Percentiles rank a stretch among this genome's conserved stretches.
Evolutionary conservation across 108 stramenopile species (phyloP).

Genomic region (Fragilaria crotonensis): DNA sequence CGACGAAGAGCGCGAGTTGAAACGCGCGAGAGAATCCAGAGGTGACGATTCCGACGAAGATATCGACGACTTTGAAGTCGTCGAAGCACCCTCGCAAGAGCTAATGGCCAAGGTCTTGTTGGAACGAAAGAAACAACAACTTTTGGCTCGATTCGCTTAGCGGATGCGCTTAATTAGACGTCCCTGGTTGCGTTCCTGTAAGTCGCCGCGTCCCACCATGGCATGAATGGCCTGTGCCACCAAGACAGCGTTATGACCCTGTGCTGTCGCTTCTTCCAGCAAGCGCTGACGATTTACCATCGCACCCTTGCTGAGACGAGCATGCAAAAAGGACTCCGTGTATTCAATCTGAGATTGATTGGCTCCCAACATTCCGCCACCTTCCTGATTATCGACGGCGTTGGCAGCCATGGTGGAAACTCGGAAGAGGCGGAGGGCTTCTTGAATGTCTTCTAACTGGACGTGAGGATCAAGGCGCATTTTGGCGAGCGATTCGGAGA

Average conservation of each 20-base stretch:
- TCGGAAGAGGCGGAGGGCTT: slow-evolving; percentile 95
- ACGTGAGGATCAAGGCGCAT: slow-evolving; percentile 93
- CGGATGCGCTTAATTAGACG: slow-evolving; percentile 73
- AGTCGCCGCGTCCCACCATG: slow-evolving; percentile 68
- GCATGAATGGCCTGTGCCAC: slow-evolving; percentile 63
- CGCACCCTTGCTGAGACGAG: slow-evolving; percentile 60
- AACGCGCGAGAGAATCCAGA: slow-evolving; percentile 8
- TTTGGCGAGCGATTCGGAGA: slow-evolving; percentile 95
- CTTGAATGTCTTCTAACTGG: slow-evolving; percentile 90
- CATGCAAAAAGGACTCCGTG: slow-evolving; percentile 68
- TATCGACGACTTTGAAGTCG: slow-evolving; percentile 2
- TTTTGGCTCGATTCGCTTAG: slow-evolving; percentile 63
- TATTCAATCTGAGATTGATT: slow-evolving; percentile 64
- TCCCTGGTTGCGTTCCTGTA: slow-evolving; percentile 78
- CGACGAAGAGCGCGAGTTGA: slow-evolving; percentile 16
- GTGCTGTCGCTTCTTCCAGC: slow-evolving; percentile 75
- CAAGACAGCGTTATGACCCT: slow-evolving; percentile 76
- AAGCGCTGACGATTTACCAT: slow-evolving; percentile 79
- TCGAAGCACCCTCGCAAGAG: slow-evolving; percentile 46
- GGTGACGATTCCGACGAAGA: slow-evolving; percentile 10
- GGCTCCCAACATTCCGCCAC: slow-evolving; percentile 17
- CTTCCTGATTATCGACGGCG: slow-evolving; percentile 40
- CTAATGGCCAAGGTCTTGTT: slow-evolving; percentile 47
- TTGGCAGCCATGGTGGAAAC: slow-evolving; percentile 98
- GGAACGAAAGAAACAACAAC: slow-evolving; percentile 69